Evolutionary conservation across 768 basidiomycete genomes (phyloP).

Genomic region (Tricholoma flavovirens): DNA sequence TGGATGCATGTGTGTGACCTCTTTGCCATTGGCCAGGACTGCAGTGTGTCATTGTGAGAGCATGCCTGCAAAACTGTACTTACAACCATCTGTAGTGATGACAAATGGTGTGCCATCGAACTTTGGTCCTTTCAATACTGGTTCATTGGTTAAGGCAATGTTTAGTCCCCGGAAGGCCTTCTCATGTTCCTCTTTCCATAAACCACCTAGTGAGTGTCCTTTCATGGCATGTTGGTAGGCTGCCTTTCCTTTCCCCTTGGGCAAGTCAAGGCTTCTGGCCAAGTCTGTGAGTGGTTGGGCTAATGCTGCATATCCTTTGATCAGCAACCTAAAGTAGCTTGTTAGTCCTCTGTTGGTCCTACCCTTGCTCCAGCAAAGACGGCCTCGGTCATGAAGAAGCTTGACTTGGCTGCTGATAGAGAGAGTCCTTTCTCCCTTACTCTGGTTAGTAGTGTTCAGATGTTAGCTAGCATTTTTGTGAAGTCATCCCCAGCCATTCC

Average conservation of each 20-base stretch:
- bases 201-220: neutral
- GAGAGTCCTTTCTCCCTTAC: slow-evolving; percentile 15
- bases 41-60: slow-evolving; percentile 21
- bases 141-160: slow-evolving; percentile 22
- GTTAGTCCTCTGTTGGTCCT: slow-evolving; percentile 17
- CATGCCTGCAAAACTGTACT: slow-evolving; percentile 25
- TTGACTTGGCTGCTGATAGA: slow-evolving; percentile 11
- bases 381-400: slow-evolving; percentile 30
- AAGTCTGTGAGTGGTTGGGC: slow-evolving; percentile 29
- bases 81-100: slow-evolving; percentile 26
- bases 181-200: slow-evolving; percentile 16
- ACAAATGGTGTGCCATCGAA: slow-evolving; percentile 30
- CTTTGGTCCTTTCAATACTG: slow-evolving; percentile 23
- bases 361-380: slow-evolving; percentile 30
- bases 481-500: neutral
- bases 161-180: slow-evolving; percentile 27
- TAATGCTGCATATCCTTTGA: slow-evolving; percentile 25
- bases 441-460: neutral
- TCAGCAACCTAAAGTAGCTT: slow-evolving; percentile 27
- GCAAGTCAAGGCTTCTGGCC: slow-evolving; percentile 9
- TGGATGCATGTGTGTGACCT: slow-evolving; percentile 15
- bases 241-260: slow-evolving; percentile 13
- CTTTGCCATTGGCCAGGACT: slow-evolving; percentile 12
- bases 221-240: neutral
- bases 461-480: too few relatives aligned